Conservation (phyloP, 176 grass and related monocot genomes). For the Calamus simplicifolius region DNA sequence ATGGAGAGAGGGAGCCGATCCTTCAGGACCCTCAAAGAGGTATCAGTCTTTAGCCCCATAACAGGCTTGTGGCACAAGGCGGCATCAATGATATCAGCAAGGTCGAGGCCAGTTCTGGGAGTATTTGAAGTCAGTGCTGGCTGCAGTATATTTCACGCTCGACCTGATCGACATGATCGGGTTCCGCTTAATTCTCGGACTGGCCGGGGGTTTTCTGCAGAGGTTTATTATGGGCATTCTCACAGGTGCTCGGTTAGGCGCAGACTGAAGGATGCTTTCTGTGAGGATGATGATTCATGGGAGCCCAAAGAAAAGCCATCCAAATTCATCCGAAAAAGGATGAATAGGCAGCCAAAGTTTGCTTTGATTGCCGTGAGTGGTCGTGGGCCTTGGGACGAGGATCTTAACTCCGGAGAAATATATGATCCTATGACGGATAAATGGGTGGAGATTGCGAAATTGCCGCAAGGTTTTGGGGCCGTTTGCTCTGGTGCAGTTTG, state of each 20-base stretch:
- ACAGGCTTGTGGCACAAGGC: conserved; percentile 54
- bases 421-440: conserved; percentile 55
- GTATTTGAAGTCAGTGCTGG: conserved; percentile 46
- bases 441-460: conserved; percentile 62
- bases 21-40: conserved; percentile 56
- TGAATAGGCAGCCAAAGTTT: conserved; percentile 15
- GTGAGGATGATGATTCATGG: conserved; percentile 24
- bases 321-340: conserved; percentile 2
- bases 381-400: conserved; percentile 66
- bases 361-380: conserved; percentile 69
- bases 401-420: conserved; percentile 66
- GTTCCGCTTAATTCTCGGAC: conserved; percentile 31
- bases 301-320: background rate
- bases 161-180: conserved; percentile 12
- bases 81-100: conserved; percentile 50
- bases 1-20: conserved; percentile 15
- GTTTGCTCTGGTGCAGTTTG: conserved; percentile 59
- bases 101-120: conserved; percentile 58
- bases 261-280: conserved; percentile 53
- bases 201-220: conserved; percentile 45
- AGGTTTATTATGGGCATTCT: conserved; percentile 76
- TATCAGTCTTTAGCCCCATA: conserved; percentile 62
- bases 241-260: conserved; percentile 56
- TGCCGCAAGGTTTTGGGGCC: conserved; percentile 62
- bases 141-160: conserved; percentile 39